Evolutionary conservation across 139 green algal species (phyloP).

Genomic region (Pseudopediastrum boryanum): DNA sequence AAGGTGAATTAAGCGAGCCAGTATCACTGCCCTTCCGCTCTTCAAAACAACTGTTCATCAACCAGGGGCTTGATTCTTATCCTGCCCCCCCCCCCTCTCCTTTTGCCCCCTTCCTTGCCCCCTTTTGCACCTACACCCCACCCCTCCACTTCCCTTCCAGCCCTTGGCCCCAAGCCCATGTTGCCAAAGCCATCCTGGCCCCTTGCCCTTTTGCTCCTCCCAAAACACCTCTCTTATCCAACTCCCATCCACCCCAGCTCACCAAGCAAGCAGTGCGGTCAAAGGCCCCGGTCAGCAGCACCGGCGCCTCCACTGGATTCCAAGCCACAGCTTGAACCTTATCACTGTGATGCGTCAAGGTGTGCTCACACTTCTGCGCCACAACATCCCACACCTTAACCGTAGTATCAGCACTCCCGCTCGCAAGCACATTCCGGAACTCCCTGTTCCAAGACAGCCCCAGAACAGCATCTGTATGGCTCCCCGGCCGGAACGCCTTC

Average conservation of each 20-base stretch:
- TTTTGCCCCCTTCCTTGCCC: too few relatives aligned
- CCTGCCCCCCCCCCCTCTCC: too few relatives aligned
- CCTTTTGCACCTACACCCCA: too few relatives aligned
- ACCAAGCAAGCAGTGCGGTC: slow-evolving; percentile 83
- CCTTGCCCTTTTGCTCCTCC: too few relatives aligned
- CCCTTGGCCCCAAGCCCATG: too few relatives aligned
- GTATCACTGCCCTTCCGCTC: too few relatives aligned
- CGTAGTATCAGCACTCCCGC: slow-evolving; percentile 79
- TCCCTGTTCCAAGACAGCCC: slow-evolving; percentile 89
- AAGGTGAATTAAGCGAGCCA: too few relatives aligned
- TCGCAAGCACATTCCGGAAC: slow-evolving; percentile 93
- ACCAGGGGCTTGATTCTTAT: too few relatives aligned
- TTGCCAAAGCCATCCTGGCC: too few relatives aligned
- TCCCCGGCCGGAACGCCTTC: slow-evolving; percentile 70
- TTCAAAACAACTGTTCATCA: too few relatives aligned
- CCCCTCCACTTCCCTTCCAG: too few relatives aligned
- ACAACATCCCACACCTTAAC: slow-evolving; percentile 86
- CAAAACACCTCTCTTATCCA: too few relatives aligned
- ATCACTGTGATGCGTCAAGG: slow-evolving; percentile 85
- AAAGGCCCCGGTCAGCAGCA: slow-evolving; percentile 91
- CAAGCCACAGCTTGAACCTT: slow-evolving; percentile 97
- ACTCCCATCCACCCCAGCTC: slow-evolving; percentile 6
- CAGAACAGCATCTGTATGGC: slow-evolving; percentile 91
- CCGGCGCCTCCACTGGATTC: slow-evolving; percentile 86
- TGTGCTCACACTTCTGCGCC: slow-evolving; percentile 66